Percentiles rank a stretch among this genome's conserved stretches.
Conservation (phyloP, 2,329 filamentous ascomycete genomes). For the Phyllosticta citrichinensis region DNA sequence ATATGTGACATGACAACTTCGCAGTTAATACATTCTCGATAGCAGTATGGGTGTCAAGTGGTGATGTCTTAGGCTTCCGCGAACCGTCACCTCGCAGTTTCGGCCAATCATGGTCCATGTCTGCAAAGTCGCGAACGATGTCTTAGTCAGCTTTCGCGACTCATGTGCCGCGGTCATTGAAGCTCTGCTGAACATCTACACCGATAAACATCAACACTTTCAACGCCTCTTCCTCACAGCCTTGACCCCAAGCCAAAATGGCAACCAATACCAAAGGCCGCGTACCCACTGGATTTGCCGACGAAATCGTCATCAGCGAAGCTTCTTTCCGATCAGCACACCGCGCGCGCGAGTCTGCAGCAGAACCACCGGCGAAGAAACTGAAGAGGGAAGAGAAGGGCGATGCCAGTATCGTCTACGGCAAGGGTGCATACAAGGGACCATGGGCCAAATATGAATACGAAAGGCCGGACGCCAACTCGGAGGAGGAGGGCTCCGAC, state of each 20-base stretch:
- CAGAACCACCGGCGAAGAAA: conserved; percentile 54
- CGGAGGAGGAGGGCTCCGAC: conserved; percentile 56
- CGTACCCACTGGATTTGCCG: conserved; percentile 65
- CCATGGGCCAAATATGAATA: conserved; percentile 84
- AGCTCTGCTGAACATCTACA: neutral
- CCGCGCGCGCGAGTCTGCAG: conserved; percentile 59
- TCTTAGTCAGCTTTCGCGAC: neutral
- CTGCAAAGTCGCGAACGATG: neutral
- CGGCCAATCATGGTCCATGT: neutral
- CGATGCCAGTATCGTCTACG: conserved; percentile 72
- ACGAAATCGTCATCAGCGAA: conserved; percentile 84
- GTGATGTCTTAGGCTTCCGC: neutral
- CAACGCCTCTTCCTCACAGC: neutral
- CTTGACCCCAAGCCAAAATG: conserved; percentile 17
- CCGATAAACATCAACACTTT: neutral
- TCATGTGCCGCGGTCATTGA: neutral
- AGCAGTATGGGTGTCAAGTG: neutral
- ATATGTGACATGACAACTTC: neutral
- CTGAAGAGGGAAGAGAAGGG: conserved; percentile 79
- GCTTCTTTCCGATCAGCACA: conserved; percentile 83
- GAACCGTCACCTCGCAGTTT: neutral
- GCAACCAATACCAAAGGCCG: conserved; percentile 22
- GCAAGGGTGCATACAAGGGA: conserved; percentile 79
- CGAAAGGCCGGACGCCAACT: conserved; percentile 58
- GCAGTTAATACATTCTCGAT: neutral